Base-by-base conservation (phyloP, 257 asterid species). In the Fraxinus cuspidata region DNA sequence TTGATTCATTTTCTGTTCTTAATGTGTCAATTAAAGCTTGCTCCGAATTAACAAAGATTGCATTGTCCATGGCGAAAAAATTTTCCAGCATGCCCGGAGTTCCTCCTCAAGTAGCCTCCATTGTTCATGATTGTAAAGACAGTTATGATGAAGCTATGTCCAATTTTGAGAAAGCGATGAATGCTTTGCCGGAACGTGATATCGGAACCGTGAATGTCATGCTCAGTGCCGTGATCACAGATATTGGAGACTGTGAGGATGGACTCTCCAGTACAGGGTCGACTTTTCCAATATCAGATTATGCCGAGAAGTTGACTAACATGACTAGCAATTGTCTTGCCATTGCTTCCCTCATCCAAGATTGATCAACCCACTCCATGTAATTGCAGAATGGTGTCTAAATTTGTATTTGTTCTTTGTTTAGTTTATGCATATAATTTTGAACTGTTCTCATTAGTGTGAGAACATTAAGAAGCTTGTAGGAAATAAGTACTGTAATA, bases 281-380 rank as follows among this genome's bases (percentile, higher is more conserved):
- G 15, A 73, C 71, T 12, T 71, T 32, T 56, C 75, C 80, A 16
- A 0, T 82, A 64, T 38, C 40, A 3, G 28, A 10, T 1, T 60
- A 32, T 35, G 80, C 80, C 13, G 76, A 71, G 25, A 74, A 66
- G 83, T 60, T 82, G 77, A 51, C 75, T 13, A 74, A 79, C 73
- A 71, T 82, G 80, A 78, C 83, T 16, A 82, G 83, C 71, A 78
- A 69, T 29, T 82, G 83, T 37, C 78, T 82, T 10, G 80, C 80
- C 72, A 78, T 82, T 60, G 74, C 72, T 70, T 79, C 85, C 56
- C 70, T 77, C 23, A n/a, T 72, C 5, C 67, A 60, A 60, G 31
- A 60, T 8, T 60, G 32, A 60, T 8, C 42, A 37, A 25, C 69
- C 42, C 69, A 63, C 34, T 63, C 25, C 69, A 2, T 63, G 19